Evolutionary conservation across 2,329 filamentous ascomycete species (phyloP).

Genomic region (Fusarium praegraminearum): DNA sequence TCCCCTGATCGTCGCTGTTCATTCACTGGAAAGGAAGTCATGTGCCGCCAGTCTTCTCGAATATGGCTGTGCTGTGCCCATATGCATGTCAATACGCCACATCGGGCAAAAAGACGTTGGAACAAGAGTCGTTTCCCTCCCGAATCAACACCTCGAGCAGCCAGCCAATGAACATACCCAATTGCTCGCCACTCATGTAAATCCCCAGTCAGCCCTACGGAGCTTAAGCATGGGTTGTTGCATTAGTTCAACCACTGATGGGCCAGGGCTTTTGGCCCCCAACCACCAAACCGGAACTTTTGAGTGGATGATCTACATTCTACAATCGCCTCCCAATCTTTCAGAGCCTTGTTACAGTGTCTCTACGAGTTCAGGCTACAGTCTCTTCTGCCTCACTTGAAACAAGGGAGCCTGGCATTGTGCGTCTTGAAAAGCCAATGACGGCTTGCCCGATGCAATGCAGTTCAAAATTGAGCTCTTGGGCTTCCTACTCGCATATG

Average conservation of each 20-base stretch:
- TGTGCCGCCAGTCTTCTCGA: constrained; percentile 22
- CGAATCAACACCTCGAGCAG: constrained; percentile 3
- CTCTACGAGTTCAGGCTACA: constrained; percentile 43
- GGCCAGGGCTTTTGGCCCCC: constrained; percentile 41
- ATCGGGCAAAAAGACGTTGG: constrained; percentile 14
- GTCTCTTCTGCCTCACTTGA: constrained; percentile 42
- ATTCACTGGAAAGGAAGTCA: constrained; percentile 8
- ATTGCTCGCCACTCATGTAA: constrained; percentile 32
- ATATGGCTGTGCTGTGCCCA: constrained; percentile 13
- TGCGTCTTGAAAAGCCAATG: constrained; percentile 40
- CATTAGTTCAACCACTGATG: constrained; percentile 46
- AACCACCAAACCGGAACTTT: constrained; percentile 33
- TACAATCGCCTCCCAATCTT: constrained; percentile 32
- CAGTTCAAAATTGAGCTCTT: constrained; percentile 4
- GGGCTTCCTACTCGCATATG: constrained; percentile 4
- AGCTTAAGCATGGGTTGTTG: constrained; percentile 34
- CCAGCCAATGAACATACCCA: constrained; percentile 21
- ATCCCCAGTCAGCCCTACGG: constrained; percentile 46
- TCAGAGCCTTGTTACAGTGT: constrained; percentile 38
- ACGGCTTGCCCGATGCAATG: constrained; percentile 23
- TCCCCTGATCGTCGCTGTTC: constrained; percentile 10
- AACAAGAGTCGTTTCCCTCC: constrained; percentile 15
- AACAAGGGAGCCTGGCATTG: constrained; percentile 40
- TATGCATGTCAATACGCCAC: constrained; percentile 24
- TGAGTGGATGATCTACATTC: constrained; percentile 39